A percentile compares a stretch with the other conserved stretches of the same genome.
Conservation (phyloP, 805 yeast species). For the Nakazawaea populi region DNA sequence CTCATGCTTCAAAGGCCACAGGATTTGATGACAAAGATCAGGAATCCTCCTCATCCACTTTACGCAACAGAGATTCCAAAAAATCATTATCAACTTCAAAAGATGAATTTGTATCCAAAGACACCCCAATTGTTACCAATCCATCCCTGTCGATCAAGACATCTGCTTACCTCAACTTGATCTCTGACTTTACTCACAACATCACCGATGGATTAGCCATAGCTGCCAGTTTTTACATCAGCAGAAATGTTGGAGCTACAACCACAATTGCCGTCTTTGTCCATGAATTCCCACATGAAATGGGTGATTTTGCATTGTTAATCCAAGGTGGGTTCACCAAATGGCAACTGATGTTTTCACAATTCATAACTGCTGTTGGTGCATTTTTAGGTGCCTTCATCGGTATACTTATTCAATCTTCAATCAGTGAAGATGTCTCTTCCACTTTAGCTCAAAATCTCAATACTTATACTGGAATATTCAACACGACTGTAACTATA, state of each 20-base stretch:
- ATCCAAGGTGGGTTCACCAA: slow-evolving; percentile 65
- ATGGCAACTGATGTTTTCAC: slow-evolving; percentile 61
- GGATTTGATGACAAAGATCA: slow-evolving; percentile 11
- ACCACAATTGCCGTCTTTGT: slow-evolving; percentile 66
- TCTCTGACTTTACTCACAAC: slow-evolving; percentile 70
- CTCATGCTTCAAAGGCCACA: slow-evolving; percentile 23
- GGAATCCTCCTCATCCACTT: slow-evolving; percentile 12
- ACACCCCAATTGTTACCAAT: slow-evolving; percentile 23
- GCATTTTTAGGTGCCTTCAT: slow-evolving; percentile 60
- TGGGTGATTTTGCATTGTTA: slow-evolving; percentile 73
- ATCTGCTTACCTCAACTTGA: slow-evolving; percentile 59
- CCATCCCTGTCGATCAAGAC: slow-evolving; percentile 35
- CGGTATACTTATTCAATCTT: slow-evolving; percentile 51
- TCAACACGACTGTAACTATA: slow-evolving; percentile 44
- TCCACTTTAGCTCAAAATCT: slow-evolving; percentile 8
- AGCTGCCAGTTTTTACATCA: slow-evolving; percentile 61
- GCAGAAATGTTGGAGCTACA: slow-evolving; percentile 56
- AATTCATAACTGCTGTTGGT: slow-evolving; percentile 59
- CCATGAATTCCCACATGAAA: slow-evolving; percentile 79
- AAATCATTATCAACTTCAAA: slow-evolving; percentile 11
- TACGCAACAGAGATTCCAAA: slow-evolving; percentile 13
- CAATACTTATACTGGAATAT: slow-evolving; percentile 26
- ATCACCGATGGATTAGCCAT: slow-evolving; percentile 75
- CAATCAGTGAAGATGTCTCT: slow-evolving; percentile 18
- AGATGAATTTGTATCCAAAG: not conserved